Evolutionary conservation across 2,329 filamentous ascomycete genomes (phyloP).

Genomic region (Fusarium mangiferae): DNA sequence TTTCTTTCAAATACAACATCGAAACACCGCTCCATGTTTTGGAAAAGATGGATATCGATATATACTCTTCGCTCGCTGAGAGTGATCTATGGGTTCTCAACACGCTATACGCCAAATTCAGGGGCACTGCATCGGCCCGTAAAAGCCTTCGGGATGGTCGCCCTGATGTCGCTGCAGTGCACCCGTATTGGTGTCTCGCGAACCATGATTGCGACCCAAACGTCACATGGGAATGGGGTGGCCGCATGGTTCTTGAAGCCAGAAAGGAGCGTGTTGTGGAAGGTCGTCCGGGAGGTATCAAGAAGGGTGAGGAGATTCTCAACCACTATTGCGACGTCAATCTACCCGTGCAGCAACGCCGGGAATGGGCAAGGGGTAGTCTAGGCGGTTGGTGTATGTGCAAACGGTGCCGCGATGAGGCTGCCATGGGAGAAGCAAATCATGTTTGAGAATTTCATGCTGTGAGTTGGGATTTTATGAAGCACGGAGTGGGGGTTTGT

Average conservation of each 20-base stretch:
- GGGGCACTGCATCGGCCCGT: conserved; percentile 89
- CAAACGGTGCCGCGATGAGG: conserved; percentile 80
- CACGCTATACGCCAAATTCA: conserved; percentile 91
- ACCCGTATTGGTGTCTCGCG: conserved; percentile 94
- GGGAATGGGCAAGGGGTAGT: conserved; percentile 89
- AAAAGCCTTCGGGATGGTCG: conserved; percentile 80
- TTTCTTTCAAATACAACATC: conserved; percentile 81
- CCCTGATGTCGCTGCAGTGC: conserved; percentile 91
- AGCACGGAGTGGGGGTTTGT: conserved; percentile 6
- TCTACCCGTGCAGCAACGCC: conserved; percentile 79
- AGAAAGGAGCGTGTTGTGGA: conserved; percentile 67
- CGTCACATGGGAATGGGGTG: conserved; percentile 93
- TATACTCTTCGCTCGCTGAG: conserved; percentile 67
- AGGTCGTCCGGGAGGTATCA: conserved; percentile 68
- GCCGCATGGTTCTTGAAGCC: conserved; percentile 76
- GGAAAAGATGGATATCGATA: conserved; percentile 86
- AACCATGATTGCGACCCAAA: conserved; percentile 98
- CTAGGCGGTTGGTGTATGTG: conserved; percentile 92
- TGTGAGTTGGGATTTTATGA: not conserved
- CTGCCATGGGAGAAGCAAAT: conserved; percentile 44
- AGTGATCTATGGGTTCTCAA: conserved; percentile 89
- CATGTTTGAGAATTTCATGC: conserved; percentile 10
- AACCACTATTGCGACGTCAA: conserved; percentile 95
- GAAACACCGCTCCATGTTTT: conserved; percentile 79
- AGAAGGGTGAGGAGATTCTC: conserved; percentile 83